Evolutionary conservation across 1,284 basidiomycete genomes (phyloP).

Genomic region (Cryptococcus depauperatus): DNA sequence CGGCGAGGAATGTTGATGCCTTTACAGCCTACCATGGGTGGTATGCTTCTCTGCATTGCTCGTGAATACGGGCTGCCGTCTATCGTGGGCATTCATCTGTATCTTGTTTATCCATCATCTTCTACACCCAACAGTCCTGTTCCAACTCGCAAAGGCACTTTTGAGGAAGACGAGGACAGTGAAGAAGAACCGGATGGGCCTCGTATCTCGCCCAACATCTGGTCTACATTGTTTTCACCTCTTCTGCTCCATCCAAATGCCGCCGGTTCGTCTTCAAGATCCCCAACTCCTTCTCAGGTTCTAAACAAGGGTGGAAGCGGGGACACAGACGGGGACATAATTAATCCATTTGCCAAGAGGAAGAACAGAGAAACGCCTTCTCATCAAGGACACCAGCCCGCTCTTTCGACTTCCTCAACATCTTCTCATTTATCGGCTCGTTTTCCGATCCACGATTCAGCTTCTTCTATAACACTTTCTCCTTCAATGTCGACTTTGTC

Average conservation of each 20-base stretch:
- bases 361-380: background rate
- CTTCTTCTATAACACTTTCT: background rate
- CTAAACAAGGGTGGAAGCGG: constrained; percentile 12
- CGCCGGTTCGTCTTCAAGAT: constrained; percentile 9
- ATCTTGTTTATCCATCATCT: constrained; percentile 19
- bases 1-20: constrained; percentile 37
- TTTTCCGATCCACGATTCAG: background rate
- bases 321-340: background rate
- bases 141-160: background rate
- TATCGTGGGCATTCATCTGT: constrained; percentile 35
- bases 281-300: constrained; percentile 20
- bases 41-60: constrained; percentile 41
- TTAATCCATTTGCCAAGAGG: background rate
- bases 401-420: constrained; percentile 7
- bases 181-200: constrained; percentile 29
- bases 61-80: constrained; percentile 42
- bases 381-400: background rate
- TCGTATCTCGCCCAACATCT: constrained; percentile 27
- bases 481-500: constrained; percentile 19
- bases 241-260: constrained; percentile 9
- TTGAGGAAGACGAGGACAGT: background rate
- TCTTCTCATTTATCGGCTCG: background rate
- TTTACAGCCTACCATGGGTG: constrained; percentile 36
- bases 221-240: constrained; percentile 31
- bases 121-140: background rate